A percentile compares a stretch with the other conserved stretches of the same genome.
phyloP scores from a whole-genome alignment of 2,329 filamentous ascomycete species.

The Epichloe brachyelytri region DNA sequence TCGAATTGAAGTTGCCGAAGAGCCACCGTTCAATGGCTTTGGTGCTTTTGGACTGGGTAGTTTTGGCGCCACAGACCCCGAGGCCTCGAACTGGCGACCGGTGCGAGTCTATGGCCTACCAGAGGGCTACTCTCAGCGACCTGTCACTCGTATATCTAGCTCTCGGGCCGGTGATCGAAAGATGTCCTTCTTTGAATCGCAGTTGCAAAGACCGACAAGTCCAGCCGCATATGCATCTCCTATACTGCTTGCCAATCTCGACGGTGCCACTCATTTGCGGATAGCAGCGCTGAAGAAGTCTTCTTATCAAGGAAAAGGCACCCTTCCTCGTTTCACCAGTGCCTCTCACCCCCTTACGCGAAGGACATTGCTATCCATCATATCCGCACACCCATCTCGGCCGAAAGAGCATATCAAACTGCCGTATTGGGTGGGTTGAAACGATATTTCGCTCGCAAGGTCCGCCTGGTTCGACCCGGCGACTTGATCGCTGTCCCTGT shows the following conservation, averaged over 20 bases:
- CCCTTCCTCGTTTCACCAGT: constrained; percentile 42
- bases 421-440: constrained; percentile 80
- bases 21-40: constrained; percentile 55
- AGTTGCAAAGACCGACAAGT: constrained; percentile 46
- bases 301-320: constrained; percentile 35
- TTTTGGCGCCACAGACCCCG: constrained; percentile 40
- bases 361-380: constrained; percentile 78
- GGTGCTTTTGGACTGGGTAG: constrained; percentile 56
- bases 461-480: constrained; percentile 70
- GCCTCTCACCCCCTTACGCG: constrained; percentile 45
- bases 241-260: constrained; percentile 74
- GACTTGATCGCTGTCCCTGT: constrained; percentile 84
- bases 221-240: constrained; percentile 68
- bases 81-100: constrained; percentile 59
- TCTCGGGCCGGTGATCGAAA: constrained; percentile 38
- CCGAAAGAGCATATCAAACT: constrained; percentile 72
- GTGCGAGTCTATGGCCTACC: constrained; percentile 83
- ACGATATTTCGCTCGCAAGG: constrained; percentile 71
- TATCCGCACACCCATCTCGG: constrained; percentile 77
- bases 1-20: constrained; percentile 62
- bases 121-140: constrained; percentile 53
- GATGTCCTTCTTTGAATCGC: constrained; percentile 54
- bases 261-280: constrained; percentile 64
- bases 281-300: constrained; percentile 55
- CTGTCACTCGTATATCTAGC: constrained; percentile 47